Percentiles rank a stretch among this genome's conserved stretches.
Conservation (phyloP, 139 green algal genomes). For the Tetraselmis striata region DNA sequence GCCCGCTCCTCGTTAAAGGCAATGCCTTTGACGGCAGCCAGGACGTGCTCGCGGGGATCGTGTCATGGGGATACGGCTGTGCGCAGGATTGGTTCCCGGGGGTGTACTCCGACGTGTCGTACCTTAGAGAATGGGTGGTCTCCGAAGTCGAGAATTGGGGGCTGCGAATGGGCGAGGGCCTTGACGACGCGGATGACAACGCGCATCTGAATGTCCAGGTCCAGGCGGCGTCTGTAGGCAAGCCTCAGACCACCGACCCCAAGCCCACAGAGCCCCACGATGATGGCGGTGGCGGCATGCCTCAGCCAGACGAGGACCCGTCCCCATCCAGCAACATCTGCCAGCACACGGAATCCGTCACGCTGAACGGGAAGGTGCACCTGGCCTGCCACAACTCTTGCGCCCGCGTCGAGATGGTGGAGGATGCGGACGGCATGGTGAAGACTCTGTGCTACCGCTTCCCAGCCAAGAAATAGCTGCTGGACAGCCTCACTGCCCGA, state of each 20-base stretch:
- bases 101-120: slow-evolving; percentile 9
- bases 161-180: not conserved
- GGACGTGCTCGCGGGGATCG: slow-evolving; percentile 23
- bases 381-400: not conserved
- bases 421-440: not conserved
- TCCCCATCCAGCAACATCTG: too few relatives aligned
- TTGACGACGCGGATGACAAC: not conserved
- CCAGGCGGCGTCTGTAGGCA: not conserved
- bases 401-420: not conserved
- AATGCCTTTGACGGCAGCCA: not conserved
- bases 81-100: slow-evolving; percentile 8
- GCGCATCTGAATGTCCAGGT: not conserved
- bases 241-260: not conserved
- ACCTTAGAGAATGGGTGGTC: not conserved
- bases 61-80: slow-evolving; percentile 27
- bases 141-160: not conserved
- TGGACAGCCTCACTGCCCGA: too few relatives aligned
- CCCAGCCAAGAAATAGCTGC: not conserved
- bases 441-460: not conserved
- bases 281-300: not conserved
- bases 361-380: not conserved
- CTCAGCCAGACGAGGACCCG: too few relatives aligned
- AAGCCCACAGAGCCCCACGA: not conserved
- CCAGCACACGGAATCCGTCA: not conserved
- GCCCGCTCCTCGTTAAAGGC: slow-evolving; percentile 15